Base-by-base conservation (phyloP, 2,329 filamentous ascomycete genomes). In the Aureobasidium lini region DNA sequence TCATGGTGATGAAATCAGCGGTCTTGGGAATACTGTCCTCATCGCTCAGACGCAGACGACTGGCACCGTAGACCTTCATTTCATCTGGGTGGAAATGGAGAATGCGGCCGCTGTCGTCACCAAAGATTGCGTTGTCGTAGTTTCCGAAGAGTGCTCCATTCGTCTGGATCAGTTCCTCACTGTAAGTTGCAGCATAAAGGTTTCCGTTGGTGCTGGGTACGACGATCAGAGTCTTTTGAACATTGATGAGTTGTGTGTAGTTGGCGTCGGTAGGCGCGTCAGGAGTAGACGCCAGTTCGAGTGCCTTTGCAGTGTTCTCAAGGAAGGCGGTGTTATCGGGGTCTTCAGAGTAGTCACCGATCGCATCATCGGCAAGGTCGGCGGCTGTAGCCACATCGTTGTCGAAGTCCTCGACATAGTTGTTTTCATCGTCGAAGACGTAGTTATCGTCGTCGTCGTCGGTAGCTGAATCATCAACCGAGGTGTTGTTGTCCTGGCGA, bases 31-130 rank as follows among this genome's bases (percentile, higher is more conserved):
- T 43, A 6, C 16, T 6, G 29, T 32, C 29, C 6, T 56, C 52
- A 7, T 56, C 37, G 39, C 39, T 44, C 13, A 56, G 40, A 18
- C 52, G 36, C 23, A 56, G 15, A 2, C 52, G 39, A 56, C 52
- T 56, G 36, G 52, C 52, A 36, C 29, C n/a, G 52, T 56, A 56
- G n/a, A 44, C 52, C 13, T 36, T 37, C 52, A 56, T 56, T 29
- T 56, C 52, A 13, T 56, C 52, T 4, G 52, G 52, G 39, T 56
- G 36, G 39, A 43, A 56, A 23, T 56, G 52, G 15, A 44, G 39
- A 28, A 34, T 11, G n/a, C 52, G 52, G 6, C 29, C 18, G n/a
- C 52, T 44, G 29, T 56, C 52, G 16, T 56, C 52, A 3, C 52
- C 39, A 39, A 56, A 36, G 18, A 56, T 36, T 3, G 11, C 28